phyloP scores from a whole-genome alignment of 768 basidiomycete species.

The Rhodosporidiobolus sp. region DNA sequence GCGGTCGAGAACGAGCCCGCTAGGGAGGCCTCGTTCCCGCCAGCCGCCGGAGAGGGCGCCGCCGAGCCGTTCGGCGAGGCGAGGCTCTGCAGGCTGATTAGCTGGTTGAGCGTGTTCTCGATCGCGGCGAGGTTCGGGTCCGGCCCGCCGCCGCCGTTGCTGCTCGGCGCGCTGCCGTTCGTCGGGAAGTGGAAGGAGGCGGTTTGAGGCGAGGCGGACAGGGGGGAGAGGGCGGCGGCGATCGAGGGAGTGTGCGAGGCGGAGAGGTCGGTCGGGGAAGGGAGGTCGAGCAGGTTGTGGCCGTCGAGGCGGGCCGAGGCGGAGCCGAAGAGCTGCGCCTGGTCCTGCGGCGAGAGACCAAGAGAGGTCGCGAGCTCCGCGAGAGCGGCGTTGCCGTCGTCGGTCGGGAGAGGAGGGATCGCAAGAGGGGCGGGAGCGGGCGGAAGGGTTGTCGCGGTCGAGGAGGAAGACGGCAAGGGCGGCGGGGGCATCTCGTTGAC shows the following conservation, averaged over 20 bases:
- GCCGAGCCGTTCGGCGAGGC: background rate
- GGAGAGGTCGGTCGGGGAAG: conserved; percentile 5
- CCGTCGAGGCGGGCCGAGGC: conserved; percentile 23
- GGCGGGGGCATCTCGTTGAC: conserved; percentile 21
- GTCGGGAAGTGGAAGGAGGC: conserved; percentile 20
- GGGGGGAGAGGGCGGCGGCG: background rate
- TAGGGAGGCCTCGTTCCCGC: background rate
- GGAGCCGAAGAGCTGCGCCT: conserved; percentile 29
- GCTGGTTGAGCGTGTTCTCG: conserved; percentile 41
- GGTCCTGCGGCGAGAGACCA: conserved; percentile 36
- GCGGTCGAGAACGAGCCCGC: background rate
- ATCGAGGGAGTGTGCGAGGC: background rate
- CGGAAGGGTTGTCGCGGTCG: background rate
- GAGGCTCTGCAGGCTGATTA: conserved; percentile 39
- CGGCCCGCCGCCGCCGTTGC: background rate
- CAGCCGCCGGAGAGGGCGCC: background rate
- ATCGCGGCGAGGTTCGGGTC: conserved; percentile 39
- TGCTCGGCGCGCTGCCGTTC: background rate
- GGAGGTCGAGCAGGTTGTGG: conserved; percentile 19
- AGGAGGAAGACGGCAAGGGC: conserved; percentile 1
- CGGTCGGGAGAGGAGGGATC: background rate
- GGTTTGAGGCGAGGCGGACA: background rate
- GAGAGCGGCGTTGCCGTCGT: conserved; percentile 9
- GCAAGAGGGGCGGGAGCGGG: background rate
- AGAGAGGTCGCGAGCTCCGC: conserved; percentile 30